A percentile compares a stretch with the other conserved stretches of the same genome.
Conservation (phyloP, 371 early-diverging fungal species). For the Circinella umbellata region DNA sequence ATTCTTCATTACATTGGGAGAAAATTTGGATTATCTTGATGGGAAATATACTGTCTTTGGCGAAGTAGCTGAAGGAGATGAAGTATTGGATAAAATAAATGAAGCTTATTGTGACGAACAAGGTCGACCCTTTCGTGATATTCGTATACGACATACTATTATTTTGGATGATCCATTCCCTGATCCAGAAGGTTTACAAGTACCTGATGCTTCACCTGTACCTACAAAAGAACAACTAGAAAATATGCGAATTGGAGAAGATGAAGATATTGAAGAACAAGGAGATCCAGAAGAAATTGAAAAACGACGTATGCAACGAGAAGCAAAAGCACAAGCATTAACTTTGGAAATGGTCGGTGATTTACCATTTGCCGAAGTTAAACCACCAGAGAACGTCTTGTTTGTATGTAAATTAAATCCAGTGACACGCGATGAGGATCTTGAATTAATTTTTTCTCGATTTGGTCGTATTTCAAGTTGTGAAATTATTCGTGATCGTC, state of each 20-base stretch:
- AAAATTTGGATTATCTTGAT: constrained; percentile 89
- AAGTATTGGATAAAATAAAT: constrained; percentile 86
- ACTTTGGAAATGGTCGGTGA: constrained; percentile 99
- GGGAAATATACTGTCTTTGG: constrained; percentile 99
- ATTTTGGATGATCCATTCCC: constrained; percentile 94
- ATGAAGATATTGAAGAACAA: constrained; percentile 77
- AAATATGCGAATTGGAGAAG: constrained; percentile 80
- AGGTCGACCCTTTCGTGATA: constrained; percentile 84
- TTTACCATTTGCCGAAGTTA: constrained; percentile 94
- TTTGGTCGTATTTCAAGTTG: constrained; percentile 92
- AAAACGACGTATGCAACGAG: constrained; percentile 64
- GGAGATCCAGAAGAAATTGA: constrained; percentile 79
- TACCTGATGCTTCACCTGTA: constrained; percentile 80
- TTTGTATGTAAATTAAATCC: constrained; percentile 98
- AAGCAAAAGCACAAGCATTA: constrained; percentile 89
- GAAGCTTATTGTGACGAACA: constrained; percentile 72
- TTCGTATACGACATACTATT: constrained; percentile 93
- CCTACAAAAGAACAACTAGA: constrained; percentile 84
- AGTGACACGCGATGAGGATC: constrained; percentile 89
- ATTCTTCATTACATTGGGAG: constrained; percentile 95
- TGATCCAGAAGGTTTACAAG: constrained; percentile 77
- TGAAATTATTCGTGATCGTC: constrained; percentile 90
- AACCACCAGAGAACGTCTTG: constrained; percentile 95
- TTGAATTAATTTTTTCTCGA: constrained; percentile 91
- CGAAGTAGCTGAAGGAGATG: constrained; percentile 93